These are phyloP conservation scores for Solanum raphanifolium DNA, from an alignment of 257 asterid genomes.

Conservation along the genomic window DNA sequence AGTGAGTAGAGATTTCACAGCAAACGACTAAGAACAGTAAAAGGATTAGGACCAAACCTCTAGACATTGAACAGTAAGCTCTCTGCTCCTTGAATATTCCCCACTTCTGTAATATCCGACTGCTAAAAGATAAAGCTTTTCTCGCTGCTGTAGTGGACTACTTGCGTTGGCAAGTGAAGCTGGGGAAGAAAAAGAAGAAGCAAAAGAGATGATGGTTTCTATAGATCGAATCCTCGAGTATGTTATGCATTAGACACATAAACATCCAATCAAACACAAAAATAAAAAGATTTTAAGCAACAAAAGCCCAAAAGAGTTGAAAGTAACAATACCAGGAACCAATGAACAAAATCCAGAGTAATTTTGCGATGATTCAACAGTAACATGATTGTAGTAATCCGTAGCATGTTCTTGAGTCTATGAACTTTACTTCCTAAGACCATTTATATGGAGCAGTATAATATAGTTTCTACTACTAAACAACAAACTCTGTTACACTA, in stretches of 20 bases:
- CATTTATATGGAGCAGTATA: neutral
- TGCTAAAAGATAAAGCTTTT: slow-evolving; percentile 54
- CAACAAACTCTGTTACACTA: neutral
- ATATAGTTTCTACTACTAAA: neutral
- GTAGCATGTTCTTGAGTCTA: neutral
- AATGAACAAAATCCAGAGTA: neutral
- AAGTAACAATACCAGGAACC: neutral
- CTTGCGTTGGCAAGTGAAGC: slow-evolving; percentile 39
- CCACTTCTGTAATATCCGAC: slow-evolving; percentile 58
- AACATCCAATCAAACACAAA: neutral
- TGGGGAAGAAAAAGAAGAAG: slow-evolving; percentile 8
- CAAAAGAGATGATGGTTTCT: neutral
- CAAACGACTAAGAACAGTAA: neutral
- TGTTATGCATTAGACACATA: neutral
- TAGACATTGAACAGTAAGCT: slow-evolving; percentile 44
- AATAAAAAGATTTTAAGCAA: neutral
- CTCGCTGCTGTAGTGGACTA: slow-evolving; percentile 52
- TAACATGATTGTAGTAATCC: neutral
- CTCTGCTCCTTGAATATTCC: slow-evolving; percentile 55
- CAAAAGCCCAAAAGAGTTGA: neutral
- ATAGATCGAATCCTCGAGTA: neutral
- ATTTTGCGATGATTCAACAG: neutral
- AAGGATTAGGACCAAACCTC: slow-evolving; percentile 28
- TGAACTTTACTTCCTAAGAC: neutral
- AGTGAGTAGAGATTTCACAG: neutral